These are phyloP conservation scores for Penicillium daleae DNA, from an alignment of 495 filamentous ascomycete genomes.

Conservation along the genomic window DNA sequence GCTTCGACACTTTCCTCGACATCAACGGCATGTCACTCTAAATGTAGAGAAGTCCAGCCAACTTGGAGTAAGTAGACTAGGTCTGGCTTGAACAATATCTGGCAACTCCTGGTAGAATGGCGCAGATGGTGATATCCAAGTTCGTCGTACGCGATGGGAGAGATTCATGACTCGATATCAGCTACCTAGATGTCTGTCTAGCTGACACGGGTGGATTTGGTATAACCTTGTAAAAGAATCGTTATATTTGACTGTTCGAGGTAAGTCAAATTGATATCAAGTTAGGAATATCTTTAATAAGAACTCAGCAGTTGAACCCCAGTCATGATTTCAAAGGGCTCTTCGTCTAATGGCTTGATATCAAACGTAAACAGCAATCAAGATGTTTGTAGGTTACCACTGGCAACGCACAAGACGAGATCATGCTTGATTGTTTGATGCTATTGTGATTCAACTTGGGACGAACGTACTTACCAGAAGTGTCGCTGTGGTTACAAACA, in stretches of 20 bases:
- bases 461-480: background rate
- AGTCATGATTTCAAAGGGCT: background rate
- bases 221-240: too few relatives aligned
- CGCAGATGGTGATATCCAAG: too few relatives aligned
- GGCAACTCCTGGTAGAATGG: too few relatives aligned
- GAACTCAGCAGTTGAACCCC: background rate
- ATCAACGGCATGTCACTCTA: too few relatives aligned
- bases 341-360: background rate
- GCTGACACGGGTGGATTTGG: too few relatives aligned
- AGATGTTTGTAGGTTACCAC: background rate
- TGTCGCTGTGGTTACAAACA: background rate
- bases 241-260: background rate
- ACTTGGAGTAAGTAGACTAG: too few relatives aligned
- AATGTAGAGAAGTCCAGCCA: too few relatives aligned
- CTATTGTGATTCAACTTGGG: background rate
- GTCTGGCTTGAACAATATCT: too few relatives aligned
- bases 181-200: too few relatives aligned
- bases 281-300: background rate
- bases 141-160: too few relatives aligned
- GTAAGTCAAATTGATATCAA: background rate
- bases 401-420: background rate
- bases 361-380: background rate
- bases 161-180: too few relatives aligned
- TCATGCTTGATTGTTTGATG: background rate
- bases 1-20: too few relatives aligned